Base-by-base conservation (phyloP, 108 stramenopile genomes). In the Skeletonema menzelii region DNA sequence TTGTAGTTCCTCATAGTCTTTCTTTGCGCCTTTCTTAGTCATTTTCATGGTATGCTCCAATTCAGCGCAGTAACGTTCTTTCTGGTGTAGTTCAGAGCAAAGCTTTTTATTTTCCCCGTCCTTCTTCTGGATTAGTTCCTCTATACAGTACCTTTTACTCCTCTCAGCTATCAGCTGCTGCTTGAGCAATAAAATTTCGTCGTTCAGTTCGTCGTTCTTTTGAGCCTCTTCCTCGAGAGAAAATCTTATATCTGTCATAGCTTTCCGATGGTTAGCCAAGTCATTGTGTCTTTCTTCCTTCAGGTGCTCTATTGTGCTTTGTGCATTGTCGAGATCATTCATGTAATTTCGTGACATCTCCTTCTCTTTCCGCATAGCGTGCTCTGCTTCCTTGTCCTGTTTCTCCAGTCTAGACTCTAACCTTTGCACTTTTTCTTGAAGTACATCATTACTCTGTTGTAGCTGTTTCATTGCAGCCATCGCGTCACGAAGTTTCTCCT, bases 341-440 rank as follows among this genome's bases (percentile, higher is more conserved):
- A 42, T 42, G 40, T 42, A 42, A 42, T 42, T 42, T 42, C n/a
- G 40, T n/a, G 49, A 53, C 49, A 53, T 53, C n/a, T 53, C 49
- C 22, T 53, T 6, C 22, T 53, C 49, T n/a, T 22, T 20, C 22
- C n/a, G 22, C 49, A 22, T 7, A 53, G 49, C 49, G 11, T 53
- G n/a, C 22, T 53, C 20, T 24, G 19, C 49, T 22, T 22, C 24
- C 22, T 53, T n/a, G 6, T 20, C 5, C 49, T 22, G 22, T 2
- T 53, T 53, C 1, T 4, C 22, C 10, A 22, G 19, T 22, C 14
- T 42, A 42, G 40, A 4, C 15, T 42, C 40, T 4, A 42, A 15
- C 40, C 15, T 15, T 42, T 42, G 14, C 15, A 42, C 40, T 4
- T 42, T 15, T 42, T 42, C 40, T 2, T 4, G 15, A 42, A 53